phyloP scores from a whole-genome alignment of 495 filamentous ascomycete species.

The Hyaloscypha bicolor region DNA sequence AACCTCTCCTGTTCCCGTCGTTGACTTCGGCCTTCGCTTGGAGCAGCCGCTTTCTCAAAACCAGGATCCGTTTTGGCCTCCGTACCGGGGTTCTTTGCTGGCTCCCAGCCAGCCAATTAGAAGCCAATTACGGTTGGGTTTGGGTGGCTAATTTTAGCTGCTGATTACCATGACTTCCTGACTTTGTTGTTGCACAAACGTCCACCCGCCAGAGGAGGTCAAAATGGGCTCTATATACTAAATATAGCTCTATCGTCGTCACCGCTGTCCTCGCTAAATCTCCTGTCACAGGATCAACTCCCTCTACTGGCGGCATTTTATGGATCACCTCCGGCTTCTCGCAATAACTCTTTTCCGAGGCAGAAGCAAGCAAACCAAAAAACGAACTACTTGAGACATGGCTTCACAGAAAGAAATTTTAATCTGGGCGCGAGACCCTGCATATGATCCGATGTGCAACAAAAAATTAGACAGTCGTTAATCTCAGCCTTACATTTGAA shows the following conservation, averaged over 20 bases:
- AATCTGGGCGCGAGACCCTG: too few relatives aligned
- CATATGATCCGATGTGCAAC: background rate
- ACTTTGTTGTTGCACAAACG: too few relatives aligned
- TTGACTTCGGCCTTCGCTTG: too few relatives aligned
- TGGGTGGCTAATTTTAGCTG: conserved; percentile 4
- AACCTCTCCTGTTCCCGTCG: too few relatives aligned
- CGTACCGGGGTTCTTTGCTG: too few relatives aligned
- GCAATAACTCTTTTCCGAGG: background rate
- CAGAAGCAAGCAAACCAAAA: too few relatives aligned
- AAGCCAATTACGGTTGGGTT: background rate
- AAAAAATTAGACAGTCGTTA: conserved; percentile 10
- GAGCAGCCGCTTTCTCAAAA: too few relatives aligned
- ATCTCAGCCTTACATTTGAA: conserved; percentile 13
- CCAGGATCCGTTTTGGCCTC: conserved; percentile 3
- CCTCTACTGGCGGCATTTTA: background rate
- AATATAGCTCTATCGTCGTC: conserved; percentile 23
- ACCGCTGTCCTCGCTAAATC: conserved; percentile 12
- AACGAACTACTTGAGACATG: too few relatives aligned
- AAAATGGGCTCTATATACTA: conserved; percentile 6
- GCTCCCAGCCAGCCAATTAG: background rate
- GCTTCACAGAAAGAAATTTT: too few relatives aligned
- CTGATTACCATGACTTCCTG: background rate
- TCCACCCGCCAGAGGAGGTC: background rate
- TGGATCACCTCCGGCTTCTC: too few relatives aligned
- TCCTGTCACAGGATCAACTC: conserved; percentile 16